A percentile compares a stretch with the other conserved stretches of the same genome.
These are phyloP conservation scores for Selaginella moellendorffii DNA, from an alignment of 75 land plant genomes.

Conservation along the genomic window DNA sequence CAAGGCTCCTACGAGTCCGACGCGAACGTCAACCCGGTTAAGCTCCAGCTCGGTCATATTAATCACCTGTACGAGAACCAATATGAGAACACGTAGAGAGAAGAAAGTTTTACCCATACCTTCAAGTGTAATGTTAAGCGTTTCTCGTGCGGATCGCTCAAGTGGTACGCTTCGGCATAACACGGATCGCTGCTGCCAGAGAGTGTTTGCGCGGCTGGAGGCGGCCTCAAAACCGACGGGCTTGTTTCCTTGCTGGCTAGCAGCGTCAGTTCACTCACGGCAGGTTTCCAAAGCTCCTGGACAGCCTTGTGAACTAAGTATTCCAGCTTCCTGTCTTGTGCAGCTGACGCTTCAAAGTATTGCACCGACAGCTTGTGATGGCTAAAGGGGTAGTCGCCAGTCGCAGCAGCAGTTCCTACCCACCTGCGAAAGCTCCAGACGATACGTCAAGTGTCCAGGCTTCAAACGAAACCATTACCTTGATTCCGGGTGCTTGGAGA, in stretches of 20 bases:
- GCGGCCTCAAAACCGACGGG: conserved; percentile 50
- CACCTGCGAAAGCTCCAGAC: conserved; percentile 34
- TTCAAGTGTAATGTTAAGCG: conserved; percentile 86
- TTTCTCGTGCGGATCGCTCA: conserved; percentile 73
- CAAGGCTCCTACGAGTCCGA: conserved; percentile 79
- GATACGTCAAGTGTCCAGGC: conserved; percentile 1
- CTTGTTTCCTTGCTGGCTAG: conserved; percentile 52
- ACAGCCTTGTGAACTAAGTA: conserved; percentile 86
- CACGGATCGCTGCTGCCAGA: conserved; percentile 96
- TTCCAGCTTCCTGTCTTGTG: conserved; percentile 93
- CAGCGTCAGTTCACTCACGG: conserved; percentile 77
- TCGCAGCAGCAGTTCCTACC: conserved; percentile 66
- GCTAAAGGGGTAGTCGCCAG: conserved; percentile 96
- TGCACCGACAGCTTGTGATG: conserved; percentile 97
- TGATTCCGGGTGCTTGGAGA: conserved; percentile 45
- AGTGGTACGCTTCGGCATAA: conserved; percentile 86
- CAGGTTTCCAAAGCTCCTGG: conserved; percentile 95
- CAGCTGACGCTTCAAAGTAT: conserved; percentile 83
- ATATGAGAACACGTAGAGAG: neutral
- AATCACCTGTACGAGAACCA: conserved; percentile 43
- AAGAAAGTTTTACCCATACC: conserved; percentile 27
- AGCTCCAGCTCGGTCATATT: conserved; percentile 92
- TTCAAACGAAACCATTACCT: conserved; percentile 28
- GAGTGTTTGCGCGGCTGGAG: conserved; percentile 61
- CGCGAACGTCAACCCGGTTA: conserved; percentile 83